phyloP scores from a whole-genome alignment of 805 yeast species.

The Scheffersomyces coipomensis region DNA sequence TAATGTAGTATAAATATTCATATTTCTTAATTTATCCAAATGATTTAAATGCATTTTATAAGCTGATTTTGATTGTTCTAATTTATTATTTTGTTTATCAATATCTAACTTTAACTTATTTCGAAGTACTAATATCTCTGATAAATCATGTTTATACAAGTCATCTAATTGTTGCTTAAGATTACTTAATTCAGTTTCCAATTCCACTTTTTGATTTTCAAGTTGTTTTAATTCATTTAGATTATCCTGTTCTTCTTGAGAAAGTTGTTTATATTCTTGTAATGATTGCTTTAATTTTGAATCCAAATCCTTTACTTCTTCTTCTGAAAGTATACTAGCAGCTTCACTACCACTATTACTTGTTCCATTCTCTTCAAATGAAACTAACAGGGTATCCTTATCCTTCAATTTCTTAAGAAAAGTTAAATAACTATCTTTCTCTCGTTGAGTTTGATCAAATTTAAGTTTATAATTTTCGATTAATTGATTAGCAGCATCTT shows the following conservation, averaged over 20 bases:
- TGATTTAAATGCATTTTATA: slow-evolving; percentile 63
- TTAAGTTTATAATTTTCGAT: slow-evolving; percentile 63
- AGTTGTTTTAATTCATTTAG: slow-evolving; percentile 31
- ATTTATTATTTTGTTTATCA: slow-evolving; percentile 47
- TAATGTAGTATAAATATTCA: slow-evolving; percentile 81
- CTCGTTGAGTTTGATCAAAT: slow-evolving; percentile 71
- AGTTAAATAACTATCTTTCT: slow-evolving; percentile 73
- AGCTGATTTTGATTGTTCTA: slow-evolving; percentile 61
- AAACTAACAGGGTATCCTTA: slow-evolving; percentile 12
- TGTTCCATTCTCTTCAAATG: not conserved
- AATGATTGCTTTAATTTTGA: slow-evolving; percentile 45
- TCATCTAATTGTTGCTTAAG: slow-evolving; percentile 39
- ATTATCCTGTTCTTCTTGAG: slow-evolving; percentile 31
- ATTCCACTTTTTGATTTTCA: slow-evolving; percentile 40
- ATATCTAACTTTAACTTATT: slow-evolving; percentile 60
- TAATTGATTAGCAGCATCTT: slow-evolving; percentile 73
- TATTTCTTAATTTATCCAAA: slow-evolving; percentile 65
- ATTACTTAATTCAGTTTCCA: slow-evolving; percentile 48
- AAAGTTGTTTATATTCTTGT: slow-evolving; percentile 45
- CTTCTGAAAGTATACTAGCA: slow-evolving; percentile 9
- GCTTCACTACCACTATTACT: too few species aligned
- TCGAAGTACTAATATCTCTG: slow-evolving; percentile 43
- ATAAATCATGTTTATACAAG: slow-evolving; percentile 43
- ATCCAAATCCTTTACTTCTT: slow-evolving; percentile 15
- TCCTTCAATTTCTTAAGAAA: slow-evolving; percentile 68